Percentiles rank a stretch among this genome's conserved stretches.
Conservation (phyloP, 1,284 basidiomycete genomes). For the Cryptococcus sp. region DNA sequence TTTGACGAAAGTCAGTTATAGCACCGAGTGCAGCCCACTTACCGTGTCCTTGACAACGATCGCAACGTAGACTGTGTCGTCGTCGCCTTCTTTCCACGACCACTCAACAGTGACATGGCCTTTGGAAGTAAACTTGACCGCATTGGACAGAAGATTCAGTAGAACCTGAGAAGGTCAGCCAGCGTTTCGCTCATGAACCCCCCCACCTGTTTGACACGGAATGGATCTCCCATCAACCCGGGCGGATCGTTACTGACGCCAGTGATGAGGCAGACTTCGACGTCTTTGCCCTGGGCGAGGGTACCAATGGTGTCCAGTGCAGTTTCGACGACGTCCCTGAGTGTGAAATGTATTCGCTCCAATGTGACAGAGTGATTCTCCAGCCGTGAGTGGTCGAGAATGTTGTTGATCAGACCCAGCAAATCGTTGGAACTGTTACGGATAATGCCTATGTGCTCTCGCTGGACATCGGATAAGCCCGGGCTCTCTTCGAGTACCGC, state of each 20-base stretch:
- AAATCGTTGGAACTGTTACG: slow-evolving; percentile 54
- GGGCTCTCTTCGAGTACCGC: slow-evolving; percentile 49
- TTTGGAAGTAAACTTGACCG: slow-evolving; percentile 46
- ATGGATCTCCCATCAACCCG: slow-evolving; percentile 42
- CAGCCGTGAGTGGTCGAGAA: slow-evolving; percentile 55
- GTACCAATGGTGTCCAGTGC: slow-evolving; percentile 46
- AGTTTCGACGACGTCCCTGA: slow-evolving; percentile 47
- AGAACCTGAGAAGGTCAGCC: slow-evolving; percentile 19
- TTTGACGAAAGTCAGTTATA: not conserved
- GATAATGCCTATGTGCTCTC: slow-evolving; percentile 55
- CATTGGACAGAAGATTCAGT: slow-evolving; percentile 45
- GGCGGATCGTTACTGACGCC: slow-evolving; percentile 41
- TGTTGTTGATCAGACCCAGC: slow-evolving; percentile 55
- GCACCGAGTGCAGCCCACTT: not conserved
- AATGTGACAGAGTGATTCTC: slow-evolving; percentile 53
- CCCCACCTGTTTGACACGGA: slow-evolving; percentile 44
- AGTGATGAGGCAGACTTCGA: slow-evolving; percentile 44
- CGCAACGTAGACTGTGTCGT: slow-evolving; percentile 24
- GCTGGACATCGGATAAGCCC: slow-evolving; percentile 49
- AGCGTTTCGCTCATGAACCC: slow-evolving; percentile 4
- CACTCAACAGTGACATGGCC: slow-evolving; percentile 40
- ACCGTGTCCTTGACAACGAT: slow-evolving; percentile 41
- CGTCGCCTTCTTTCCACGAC: slow-evolving; percentile 21
- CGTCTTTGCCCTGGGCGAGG: slow-evolving; percentile 41
- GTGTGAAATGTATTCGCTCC: slow-evolving; percentile 52